Conservation (phyloP, 2,329 filamentous ascomycete genomes). For the Pyrenophora teres region DNA sequence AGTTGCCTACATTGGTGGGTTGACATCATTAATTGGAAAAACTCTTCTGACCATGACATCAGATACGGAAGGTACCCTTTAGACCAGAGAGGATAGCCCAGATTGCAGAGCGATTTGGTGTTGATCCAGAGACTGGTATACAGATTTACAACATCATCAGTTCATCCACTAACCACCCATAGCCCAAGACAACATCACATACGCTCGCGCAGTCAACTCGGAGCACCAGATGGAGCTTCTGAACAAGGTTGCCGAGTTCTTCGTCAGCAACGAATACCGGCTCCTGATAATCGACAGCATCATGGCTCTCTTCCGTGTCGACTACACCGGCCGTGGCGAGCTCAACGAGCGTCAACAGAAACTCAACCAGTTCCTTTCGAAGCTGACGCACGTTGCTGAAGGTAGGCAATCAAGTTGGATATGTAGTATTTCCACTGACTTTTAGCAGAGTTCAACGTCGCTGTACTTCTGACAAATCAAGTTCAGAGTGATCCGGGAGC, state of each 20-base stretch:
- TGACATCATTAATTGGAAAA: neutral
- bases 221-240: slow-evolving; percentile 69
- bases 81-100: slow-evolving; percentile 69
- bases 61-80: slow-evolving; percentile 58
- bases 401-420: slow-evolving; percentile 41
- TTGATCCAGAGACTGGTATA: slow-evolving; percentile 46
- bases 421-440: neutral
- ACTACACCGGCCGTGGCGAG: slow-evolving; percentile 69
- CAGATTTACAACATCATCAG: neutral
- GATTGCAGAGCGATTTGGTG: slow-evolving; percentile 68
- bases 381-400: slow-evolving; percentile 68
- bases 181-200: slow-evolving; percentile 70
- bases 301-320: slow-evolving; percentile 71
- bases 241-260: slow-evolving; percentile 64
- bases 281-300: slow-evolving; percentile 72
- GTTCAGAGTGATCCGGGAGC: slow-evolving; percentile 73
- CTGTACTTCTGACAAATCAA: slow-evolving; percentile 65
- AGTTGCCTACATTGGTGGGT: slow-evolving; percentile 67
- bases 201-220: slow-evolving; percentile 67
- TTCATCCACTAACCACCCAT: slow-evolving; percentile 58
- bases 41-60: slow-evolving; percentile 18
- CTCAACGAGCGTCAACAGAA: slow-evolving; percentile 71
- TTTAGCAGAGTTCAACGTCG: slow-evolving; percentile 66
- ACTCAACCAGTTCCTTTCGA: slow-evolving; percentile 67
- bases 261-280: slow-evolving; percentile 66